Evolutionary conservation across 208 protist species (phyloP).

Genomic region (Wallacemonas sp.): DNA sequence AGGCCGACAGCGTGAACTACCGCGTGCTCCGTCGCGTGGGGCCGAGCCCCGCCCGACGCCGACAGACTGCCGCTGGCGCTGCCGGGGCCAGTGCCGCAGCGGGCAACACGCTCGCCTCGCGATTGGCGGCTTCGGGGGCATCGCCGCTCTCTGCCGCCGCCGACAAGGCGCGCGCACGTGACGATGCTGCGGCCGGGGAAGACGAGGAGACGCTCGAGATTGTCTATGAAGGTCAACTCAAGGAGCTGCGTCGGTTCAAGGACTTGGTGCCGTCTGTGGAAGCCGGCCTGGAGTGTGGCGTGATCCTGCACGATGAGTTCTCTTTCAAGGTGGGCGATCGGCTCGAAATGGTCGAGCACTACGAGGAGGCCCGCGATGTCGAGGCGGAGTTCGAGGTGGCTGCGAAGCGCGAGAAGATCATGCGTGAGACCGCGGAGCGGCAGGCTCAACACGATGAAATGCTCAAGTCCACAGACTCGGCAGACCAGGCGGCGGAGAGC

Average conservation of each 20-base stretch:
- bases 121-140: neutral
- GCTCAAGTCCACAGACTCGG: neutral
- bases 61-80: conserved; percentile 6
- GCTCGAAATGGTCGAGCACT: conserved; percentile 75
- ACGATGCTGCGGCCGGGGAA: neutral
- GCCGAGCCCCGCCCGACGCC: conserved; percentile 19
- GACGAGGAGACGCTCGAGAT: conserved; percentile 47
- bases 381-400: conserved; percentile 77
- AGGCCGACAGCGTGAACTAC: conserved; percentile 58
- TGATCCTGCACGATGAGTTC: conserved; percentile 90
- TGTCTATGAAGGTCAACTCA: conserved; percentile 86
- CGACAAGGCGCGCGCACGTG: neutral
- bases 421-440: conserved; percentile 55
- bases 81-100: conserved; percentile 9
- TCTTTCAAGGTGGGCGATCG: conserved; percentile 75
- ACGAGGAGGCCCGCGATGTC: conserved; percentile 83
- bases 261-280: conserved; percentile 87
- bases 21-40: conserved; percentile 64
- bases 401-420: conserved; percentile 58
- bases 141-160: neutral
- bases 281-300: conserved; percentile 85
- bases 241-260: conserved; percentile 89
- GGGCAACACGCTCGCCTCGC: conserved; percentile 5
- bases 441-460: conserved; percentile 32
- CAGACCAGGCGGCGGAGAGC: neutral